Conservation (phyloP, 768 basidiomycete genomes). For the Hypholoma sublateritium region DNA sequence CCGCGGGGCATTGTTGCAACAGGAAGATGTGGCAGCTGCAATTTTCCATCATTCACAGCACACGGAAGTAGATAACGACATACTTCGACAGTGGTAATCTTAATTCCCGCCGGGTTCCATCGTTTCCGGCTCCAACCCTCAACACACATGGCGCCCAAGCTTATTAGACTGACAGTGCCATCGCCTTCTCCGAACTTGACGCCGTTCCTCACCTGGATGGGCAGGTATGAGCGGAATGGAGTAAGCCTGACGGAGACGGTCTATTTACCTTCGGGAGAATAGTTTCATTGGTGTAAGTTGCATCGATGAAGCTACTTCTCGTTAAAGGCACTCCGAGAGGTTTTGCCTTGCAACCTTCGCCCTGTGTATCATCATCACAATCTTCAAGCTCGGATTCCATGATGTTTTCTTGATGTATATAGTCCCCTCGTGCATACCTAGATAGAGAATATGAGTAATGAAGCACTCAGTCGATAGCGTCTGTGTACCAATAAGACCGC, state of each 20-base stretch:
- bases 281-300: slow-evolving; percentile 68
- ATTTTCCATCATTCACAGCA: background rate
- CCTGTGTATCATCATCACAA: slow-evolving; percentile 44
- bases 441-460: background rate
- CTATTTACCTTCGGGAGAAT: slow-evolving; percentile 51
- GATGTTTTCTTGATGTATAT: slow-evolving; percentile 61
- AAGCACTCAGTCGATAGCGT: background rate
- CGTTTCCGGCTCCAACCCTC: slow-evolving; percentile 88
- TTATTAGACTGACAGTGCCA: slow-evolving; percentile 85
- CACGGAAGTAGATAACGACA: slow-evolving; percentile 11
- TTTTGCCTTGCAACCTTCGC: slow-evolving; percentile 39
- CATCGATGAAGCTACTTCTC: slow-evolving; percentile 81
- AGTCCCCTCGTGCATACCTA: slow-evolving; percentile 73
- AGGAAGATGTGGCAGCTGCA: slow-evolving; percentile 79
- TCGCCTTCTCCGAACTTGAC: slow-evolving; percentile 95
- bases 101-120: slow-evolving; percentile 93
- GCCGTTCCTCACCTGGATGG: slow-evolving; percentile 65
- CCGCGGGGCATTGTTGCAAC: slow-evolving; percentile 74
- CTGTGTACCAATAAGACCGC: slow-evolving; percentile 82
- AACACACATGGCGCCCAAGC: slow-evolving; percentile 93
- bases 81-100: slow-evolving; percentile 85
- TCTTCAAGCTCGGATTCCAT: slow-evolving; percentile 42
- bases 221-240: background rate
- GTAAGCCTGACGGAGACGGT: background rate
- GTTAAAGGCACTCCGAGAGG: slow-evolving; percentile 53